Evolutionary conservation across 768 basidiomycete genomes (phyloP).

Genomic region (Boletus bicolor): DNA sequence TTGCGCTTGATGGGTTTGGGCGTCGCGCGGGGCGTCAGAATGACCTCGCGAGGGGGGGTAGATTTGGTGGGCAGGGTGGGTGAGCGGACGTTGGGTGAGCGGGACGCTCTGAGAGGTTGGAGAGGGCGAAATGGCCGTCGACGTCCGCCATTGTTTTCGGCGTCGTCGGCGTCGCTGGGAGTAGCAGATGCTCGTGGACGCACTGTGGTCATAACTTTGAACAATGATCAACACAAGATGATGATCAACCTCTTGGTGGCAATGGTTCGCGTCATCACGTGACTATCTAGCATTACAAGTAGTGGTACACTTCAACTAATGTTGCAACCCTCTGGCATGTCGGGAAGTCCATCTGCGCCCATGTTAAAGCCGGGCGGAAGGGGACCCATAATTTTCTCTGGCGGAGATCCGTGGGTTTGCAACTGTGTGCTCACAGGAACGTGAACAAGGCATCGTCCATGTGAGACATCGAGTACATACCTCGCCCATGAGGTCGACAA

Average conservation of each 20-base stretch:
- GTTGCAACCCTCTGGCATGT: slow-evolving; percentile 36
- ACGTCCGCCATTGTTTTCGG: not conserved
- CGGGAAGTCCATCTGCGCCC: slow-evolving; percentile 53
- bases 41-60: slow-evolving; percentile 65
- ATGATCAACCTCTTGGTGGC: not conserved
- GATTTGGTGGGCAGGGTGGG: slow-evolving; percentile 49
- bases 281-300: not conserved
- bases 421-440: slow-evolving; percentile 30
- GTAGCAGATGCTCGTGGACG: slow-evolving; percentile 10
- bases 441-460: not conserved
- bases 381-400: slow-evolving; percentile 78
- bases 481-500: slow-evolving; percentile 75
- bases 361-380: slow-evolving; percentile 68
- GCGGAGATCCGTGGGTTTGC: slow-evolving; percentile 76
- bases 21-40: slow-evolving; percentile 35
- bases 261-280: slow-evolving; percentile 11
- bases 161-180: slow-evolving; percentile 1
- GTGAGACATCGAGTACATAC: slow-evolving; percentile 32
- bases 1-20: slow-evolving; percentile 42
- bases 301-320: not conserved
- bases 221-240: not conserved
- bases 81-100: slow-evolving; percentile 33
- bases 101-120: slow-evolving; percentile 6
- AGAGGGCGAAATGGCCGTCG: slow-evolving; percentile 22
- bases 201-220: not conserved